phyloP scores from a whole-genome alignment of 2,329 filamentous ascomycete genomes.

The Fusarium newnesense region DNA sequence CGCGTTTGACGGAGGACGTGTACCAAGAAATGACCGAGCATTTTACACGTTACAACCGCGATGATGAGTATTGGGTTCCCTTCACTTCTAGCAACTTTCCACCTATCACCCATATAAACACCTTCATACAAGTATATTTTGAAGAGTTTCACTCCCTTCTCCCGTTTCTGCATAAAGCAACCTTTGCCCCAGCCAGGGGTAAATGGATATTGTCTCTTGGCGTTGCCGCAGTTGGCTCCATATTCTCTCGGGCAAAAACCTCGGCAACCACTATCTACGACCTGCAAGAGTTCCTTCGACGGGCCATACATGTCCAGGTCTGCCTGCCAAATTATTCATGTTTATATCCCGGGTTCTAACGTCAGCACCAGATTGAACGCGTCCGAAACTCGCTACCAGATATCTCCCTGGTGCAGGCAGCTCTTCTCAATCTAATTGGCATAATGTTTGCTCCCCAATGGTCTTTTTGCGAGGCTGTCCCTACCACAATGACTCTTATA shows the following conservation, averaged over 20 bases:
- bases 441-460: neutral
- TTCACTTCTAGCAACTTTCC: neutral
- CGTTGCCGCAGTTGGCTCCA: neutral
- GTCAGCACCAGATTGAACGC: neutral
- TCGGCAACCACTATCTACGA: neutral
- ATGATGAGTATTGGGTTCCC: neutral
- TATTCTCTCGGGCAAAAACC: neutral
- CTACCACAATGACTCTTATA: neutral
- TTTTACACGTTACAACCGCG: neutral
- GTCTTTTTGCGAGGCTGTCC: neutral
- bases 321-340: neutral
- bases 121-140: neutral
- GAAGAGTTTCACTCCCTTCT: neutral
- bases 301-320: neutral
- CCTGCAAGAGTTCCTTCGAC: neutral
- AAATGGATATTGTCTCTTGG: neutral
- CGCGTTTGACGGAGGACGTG: neutral
- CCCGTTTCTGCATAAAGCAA: neutral
- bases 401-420: neutral
- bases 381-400: neutral
- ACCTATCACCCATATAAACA: neutral
- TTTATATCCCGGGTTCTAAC: neutral
- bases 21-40: neutral
- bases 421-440: neutral
- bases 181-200: neutral